These are phyloP conservation scores for Mrakiaceae sp. DNA, from an alignment of 1,284 basidiomycete genomes.

Conservation along the genomic window DNA sequence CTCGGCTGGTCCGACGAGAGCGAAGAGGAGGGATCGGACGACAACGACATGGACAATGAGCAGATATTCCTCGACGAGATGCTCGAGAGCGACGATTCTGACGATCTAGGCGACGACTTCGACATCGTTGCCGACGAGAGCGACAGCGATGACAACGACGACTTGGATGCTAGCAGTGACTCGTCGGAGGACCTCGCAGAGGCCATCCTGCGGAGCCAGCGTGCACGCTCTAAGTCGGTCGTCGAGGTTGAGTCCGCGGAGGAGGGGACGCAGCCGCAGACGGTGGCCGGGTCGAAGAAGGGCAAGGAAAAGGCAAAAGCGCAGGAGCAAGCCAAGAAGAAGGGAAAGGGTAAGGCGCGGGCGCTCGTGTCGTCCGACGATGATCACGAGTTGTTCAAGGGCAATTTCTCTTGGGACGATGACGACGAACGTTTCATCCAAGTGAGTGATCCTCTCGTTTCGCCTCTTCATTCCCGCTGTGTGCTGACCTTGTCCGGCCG, in stretches of 20 bases:
- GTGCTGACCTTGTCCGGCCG: neutral
- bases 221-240: neutral
- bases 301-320: slow-evolving; percentile 7
- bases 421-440: slow-evolving; percentile 53
- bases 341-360: neutral
- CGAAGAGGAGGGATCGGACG: slow-evolving; percentile 15
- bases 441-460: slow-evolving; percentile 4
- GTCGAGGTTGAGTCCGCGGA: neutral
- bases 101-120: no score
- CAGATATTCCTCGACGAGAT: slow-evolving; percentile 25
- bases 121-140: neutral
- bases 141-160: slow-evolving; percentile 9
- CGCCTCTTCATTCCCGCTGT: neutral
- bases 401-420: slow-evolving; percentile 44
- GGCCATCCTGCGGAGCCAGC: slow-evolving; percentile 9
- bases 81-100: slow-evolving; percentile 23
- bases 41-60: slow-evolving; percentile 30
- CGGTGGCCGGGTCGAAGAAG: neutral
- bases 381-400: slow-evolving; percentile 28
- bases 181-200: slow-evolving; percentile 14
- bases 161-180: slow-evolving; percentile 11
- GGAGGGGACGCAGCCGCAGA: neutral
- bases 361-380: slow-evolving; percentile 7
- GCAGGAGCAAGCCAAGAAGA: slow-evolving; percentile 21
- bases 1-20: slow-evolving; percentile 1